phyloP scores from a whole-genome alignment of 192 early-diverging fungal species.

The Linnemannia elongata region DNA sequence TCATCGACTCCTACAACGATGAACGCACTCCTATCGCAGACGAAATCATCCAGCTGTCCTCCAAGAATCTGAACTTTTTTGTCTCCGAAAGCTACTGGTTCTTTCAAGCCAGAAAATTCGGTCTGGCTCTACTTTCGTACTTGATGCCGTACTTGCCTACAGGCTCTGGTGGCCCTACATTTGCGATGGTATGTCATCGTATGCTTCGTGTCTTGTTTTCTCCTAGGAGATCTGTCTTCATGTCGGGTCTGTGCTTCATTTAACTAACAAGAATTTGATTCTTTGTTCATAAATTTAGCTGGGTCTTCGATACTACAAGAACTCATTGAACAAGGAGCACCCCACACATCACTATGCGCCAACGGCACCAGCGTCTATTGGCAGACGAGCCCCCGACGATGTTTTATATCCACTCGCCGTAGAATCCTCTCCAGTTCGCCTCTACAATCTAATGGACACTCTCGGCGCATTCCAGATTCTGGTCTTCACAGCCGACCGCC shows the following conservation, averaged over 20 bases:
- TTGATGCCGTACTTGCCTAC: not conserved
- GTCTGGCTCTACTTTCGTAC: not conserved
- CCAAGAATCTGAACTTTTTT: not conserved
- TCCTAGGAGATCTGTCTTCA: not conserved
- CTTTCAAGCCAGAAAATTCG: not conserved
- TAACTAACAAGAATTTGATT: not conserved
- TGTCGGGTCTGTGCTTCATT: not conserved
- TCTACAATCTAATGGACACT: not conserved
- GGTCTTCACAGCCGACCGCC: conserved; percentile 10
- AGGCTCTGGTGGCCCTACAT: not conserved
- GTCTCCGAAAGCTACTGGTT: not conserved
- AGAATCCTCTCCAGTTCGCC: not conserved
- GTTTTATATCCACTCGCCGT: not conserved
- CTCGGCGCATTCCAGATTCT: conserved; percentile 19
- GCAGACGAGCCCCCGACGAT: conserved; percentile 15
- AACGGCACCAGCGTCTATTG: not conserved
- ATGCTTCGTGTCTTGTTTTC: not conserved
- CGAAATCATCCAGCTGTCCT: conserved; percentile 5
- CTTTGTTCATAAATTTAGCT: not conserved
- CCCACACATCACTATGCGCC: not conserved
- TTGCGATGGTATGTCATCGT: not conserved
- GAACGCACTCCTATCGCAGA: conserved; percentile 36
- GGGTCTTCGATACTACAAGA: conserved; percentile 12
- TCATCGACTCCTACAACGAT: conserved; percentile 53
- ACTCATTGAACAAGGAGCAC: conserved; percentile 5